Evolutionary conservation across 2,329 filamentous ascomycete genomes (phyloP).

Genomic region (Fusarium continuum): DNA sequence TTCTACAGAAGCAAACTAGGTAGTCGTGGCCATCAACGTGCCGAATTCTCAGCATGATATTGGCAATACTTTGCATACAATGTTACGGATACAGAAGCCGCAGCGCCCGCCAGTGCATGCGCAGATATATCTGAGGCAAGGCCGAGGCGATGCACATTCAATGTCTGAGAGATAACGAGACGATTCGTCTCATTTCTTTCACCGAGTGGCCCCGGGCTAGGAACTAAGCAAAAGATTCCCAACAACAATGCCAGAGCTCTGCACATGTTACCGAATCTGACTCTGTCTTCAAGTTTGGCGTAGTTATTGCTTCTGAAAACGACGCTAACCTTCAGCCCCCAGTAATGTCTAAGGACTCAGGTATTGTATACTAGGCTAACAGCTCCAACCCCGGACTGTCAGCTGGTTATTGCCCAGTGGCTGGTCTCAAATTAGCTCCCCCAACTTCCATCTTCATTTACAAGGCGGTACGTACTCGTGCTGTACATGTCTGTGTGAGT

Average conservation of each 20-base stretch:
- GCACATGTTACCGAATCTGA: conserved; percentile 11
- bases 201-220: conserved; percentile 3
- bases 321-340: conserved; percentile 1
- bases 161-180: not conserved
- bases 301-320: conserved; percentile 9
- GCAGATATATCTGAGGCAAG: conserved; percentile 15
- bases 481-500: not conserved
- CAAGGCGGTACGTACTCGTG: not conserved
- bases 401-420: conserved; percentile 10
- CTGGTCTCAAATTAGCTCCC: conserved; percentile 40
- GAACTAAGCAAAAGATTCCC: conserved; percentile 9
- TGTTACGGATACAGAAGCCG: not conserved
- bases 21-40: not conserved
- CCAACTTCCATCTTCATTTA: too few species aligned
- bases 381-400: conserved; percentile 19
- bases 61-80: not conserved
- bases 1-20: not conserved
- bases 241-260: conserved; percentile 5
- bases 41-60: not conserved
- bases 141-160: conserved; percentile 17
- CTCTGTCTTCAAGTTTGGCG: not conserved
- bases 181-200: conserved; percentile 6
- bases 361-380: not conserved
- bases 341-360: not conserved
- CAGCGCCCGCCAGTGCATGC: not conserved